Evolutionary conservation across 1,284 basidiomycete species (phyloP).

Genomic region (Apiotrichum porosum): DNA sequence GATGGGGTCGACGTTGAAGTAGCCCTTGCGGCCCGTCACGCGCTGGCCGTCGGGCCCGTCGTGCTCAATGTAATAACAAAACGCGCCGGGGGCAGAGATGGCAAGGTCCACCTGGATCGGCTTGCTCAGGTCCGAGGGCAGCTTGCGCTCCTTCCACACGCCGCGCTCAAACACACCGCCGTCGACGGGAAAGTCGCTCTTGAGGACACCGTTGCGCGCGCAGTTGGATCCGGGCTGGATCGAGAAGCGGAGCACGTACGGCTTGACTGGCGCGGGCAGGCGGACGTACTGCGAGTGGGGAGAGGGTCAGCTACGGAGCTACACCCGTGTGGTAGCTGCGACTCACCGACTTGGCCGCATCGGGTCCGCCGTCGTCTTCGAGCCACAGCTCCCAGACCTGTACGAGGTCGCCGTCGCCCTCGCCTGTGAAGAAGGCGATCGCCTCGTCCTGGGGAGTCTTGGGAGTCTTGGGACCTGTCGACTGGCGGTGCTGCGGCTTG

Average conservation of each 20-base stretch:
- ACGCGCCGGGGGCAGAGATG: slow-evolving; percentile 90
- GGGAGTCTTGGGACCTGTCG: slow-evolving; percentile 50
- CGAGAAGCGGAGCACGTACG: slow-evolving; percentile 83
- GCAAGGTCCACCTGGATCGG: slow-evolving; percentile 87
- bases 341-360: slow-evolving; percentile 73
- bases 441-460: slow-evolving; percentile 89
- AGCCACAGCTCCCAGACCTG: slow-evolving; percentile 78
- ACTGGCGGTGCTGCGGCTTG: background rate
- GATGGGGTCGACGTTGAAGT: slow-evolving; percentile 91
- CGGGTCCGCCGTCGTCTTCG: slow-evolving; percentile 83
- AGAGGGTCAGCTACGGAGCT: too few relatives aligned
- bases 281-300: slow-evolving; percentile 74
- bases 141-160: slow-evolving; percentile 64
- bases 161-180: slow-evolving; percentile 77
- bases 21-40: slow-evolving; percentile 74
- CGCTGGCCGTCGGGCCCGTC: slow-evolving; percentile 56
- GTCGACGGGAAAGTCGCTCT: slow-evolving; percentile 90
- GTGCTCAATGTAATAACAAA: slow-evolving; percentile 89
- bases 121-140: slow-evolving; percentile 46
- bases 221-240: slow-evolving; percentile 84
- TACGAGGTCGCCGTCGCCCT: slow-evolving; percentile 57
- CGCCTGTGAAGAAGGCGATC: slow-evolving; percentile 72
- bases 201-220: slow-evolving; percentile 80
- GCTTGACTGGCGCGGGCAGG: slow-evolving; percentile 79
- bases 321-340: too few relatives aligned